Evolutionary conservation across 2,329 filamentous ascomycete species (phyloP).

Genomic region (Clarireedia hainanense): DNA sequence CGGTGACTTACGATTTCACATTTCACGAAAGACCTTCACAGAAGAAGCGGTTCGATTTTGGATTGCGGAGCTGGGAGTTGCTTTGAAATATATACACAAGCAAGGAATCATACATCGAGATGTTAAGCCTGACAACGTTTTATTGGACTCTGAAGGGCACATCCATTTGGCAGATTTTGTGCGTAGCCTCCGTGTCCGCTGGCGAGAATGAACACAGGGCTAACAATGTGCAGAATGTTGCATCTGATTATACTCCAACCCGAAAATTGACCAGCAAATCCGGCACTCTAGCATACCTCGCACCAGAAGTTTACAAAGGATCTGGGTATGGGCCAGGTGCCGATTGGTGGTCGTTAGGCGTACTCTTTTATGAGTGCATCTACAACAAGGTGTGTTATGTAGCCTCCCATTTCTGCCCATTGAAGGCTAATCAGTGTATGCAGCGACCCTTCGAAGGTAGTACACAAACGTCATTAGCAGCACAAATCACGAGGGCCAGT

Average conservation of each 20-base stretch:
- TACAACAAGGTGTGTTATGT: slow-evolving; percentile 75
- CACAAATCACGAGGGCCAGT: slow-evolving; percentile 71
- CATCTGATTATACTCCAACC: slow-evolving; percentile 80
- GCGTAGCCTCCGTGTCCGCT: slow-evolving; percentile 32
- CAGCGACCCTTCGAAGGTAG: slow-evolving; percentile 90
- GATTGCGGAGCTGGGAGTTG: slow-evolving; percentile 91
- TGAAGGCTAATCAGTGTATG: slow-evolving; percentile 5
- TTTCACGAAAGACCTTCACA: slow-evolving; percentile 94
- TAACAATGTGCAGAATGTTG: slow-evolving; percentile 68
- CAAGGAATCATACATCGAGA: slow-evolving; percentile 88
- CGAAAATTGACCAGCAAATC: slow-evolving; percentile 90
- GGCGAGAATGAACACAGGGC: slow-evolving; percentile 13
- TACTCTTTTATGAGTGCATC: slow-evolving; percentile 98
- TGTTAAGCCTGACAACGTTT: slow-evolving; percentile 85
- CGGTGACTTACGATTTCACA: slow-evolving; percentile 93
- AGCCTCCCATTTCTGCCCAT: background rate
- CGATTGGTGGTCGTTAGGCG: slow-evolving; percentile 98
- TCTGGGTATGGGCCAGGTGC: slow-evolving; percentile 83
- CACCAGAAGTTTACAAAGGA: slow-evolving; percentile 89
- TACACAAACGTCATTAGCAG: slow-evolving; percentile 71
- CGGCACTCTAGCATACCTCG: slow-evolving; percentile 89
- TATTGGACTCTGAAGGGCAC: slow-evolving; percentile 82
- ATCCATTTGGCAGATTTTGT: slow-evolving; percentile 98
- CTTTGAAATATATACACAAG: slow-evolving; percentile 75
- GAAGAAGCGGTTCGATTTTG: slow-evolving; percentile 96